Evolutionary conservation across 1,139 yeast species (phyloP).

Genomic region (Candida tropicalis): DNA sequence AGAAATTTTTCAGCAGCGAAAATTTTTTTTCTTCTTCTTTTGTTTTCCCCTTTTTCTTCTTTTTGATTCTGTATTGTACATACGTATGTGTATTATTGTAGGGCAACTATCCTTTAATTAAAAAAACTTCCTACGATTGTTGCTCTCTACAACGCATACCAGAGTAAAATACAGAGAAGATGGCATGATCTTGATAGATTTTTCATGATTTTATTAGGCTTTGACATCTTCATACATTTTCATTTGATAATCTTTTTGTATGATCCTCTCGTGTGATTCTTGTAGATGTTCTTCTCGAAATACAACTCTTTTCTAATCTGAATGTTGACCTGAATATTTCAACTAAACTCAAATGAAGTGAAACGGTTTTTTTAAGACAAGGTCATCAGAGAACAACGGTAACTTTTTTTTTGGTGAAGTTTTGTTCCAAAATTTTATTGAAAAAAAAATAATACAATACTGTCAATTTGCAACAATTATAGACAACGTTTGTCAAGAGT

Average conservation of each 20-base stretch:
- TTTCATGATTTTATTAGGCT: slow-evolving; percentile 1
- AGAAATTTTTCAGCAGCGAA: neutral
- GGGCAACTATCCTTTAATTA: slow-evolving; percentile 33
- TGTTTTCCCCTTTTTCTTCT: slow-evolving; percentile 9
- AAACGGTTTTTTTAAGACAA: too few species aligned
- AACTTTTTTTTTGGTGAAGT: too few species aligned
- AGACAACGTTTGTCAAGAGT: too few species aligned
- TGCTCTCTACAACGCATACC: slow-evolving; percentile 58
- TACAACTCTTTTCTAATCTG: too few species aligned
- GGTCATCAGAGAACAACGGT: too few species aligned
- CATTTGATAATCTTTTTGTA: too few species aligned
- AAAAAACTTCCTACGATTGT: slow-evolving; percentile 43
- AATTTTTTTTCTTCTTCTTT: slow-evolving; percentile 8
- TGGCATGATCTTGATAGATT: slow-evolving; percentile 6
- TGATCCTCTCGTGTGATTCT: too few species aligned
- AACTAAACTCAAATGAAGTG: too few species aligned
- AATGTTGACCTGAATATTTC: too few species aligned
- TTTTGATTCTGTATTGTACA: slow-evolving; percentile 43
- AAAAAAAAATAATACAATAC: neutral
- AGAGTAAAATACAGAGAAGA: slow-evolving; percentile 40
- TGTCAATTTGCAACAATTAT: neutral
- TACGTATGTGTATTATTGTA: slow-evolving; percentile 56
- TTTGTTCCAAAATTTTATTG: neutral
- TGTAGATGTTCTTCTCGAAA: too few species aligned
- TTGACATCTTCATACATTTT: slow-evolving; percentile 8